Evolutionary conservation across 1,284 basidiomycete genomes (phyloP).

Genomic region (Anthracocystis setariae): DNA sequence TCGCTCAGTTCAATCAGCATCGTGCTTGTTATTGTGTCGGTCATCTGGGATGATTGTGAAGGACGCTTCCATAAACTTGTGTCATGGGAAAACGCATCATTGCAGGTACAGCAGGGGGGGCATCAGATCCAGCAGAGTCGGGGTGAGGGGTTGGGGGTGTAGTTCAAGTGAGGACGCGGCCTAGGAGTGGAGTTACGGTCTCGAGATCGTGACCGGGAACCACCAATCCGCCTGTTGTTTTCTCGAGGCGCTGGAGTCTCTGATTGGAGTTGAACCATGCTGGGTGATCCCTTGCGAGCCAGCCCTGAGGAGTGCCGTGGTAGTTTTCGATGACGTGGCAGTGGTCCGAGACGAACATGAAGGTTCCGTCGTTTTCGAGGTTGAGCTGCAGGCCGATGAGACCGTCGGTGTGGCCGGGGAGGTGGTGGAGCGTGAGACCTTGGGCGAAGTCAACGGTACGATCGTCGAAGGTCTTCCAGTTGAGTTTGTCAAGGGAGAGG

Average conservation of each 20-base stretch:
- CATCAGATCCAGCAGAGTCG: too few relatives aligned
- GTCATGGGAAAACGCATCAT: too few relatives aligned
- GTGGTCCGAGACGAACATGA: constrained; percentile 53
- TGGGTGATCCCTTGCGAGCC: constrained; percentile 55
- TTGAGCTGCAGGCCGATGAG: constrained; percentile 62
- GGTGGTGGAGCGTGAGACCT: constrained; percentile 61
- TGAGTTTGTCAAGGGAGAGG: constrained; percentile 46
- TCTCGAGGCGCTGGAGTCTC: constrained; percentile 51
- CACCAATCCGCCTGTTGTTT: constrained; percentile 45
- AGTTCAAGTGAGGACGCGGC: constrained; percentile 24
- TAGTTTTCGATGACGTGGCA: constrained; percentile 57
- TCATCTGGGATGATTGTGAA: too few relatives aligned
- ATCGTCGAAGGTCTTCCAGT: constrained; percentile 65
- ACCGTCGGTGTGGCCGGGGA: constrained; percentile 64
- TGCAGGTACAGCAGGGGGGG: too few relatives aligned
- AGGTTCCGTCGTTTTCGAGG: constrained; percentile 54
- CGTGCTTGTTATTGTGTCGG: background rate
- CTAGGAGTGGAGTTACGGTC: constrained; percentile 34
- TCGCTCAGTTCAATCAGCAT: background rate
- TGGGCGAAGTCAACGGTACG: constrained; percentile 55
- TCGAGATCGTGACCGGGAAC: constrained; percentile 55
- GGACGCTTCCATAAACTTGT: too few relatives aligned
- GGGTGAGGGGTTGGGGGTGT: too few relatives aligned
- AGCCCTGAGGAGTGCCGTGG: constrained; percentile 56
- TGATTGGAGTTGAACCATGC: constrained; percentile 61